phyloP scores from a whole-genome alignment of 257 asterid genomes.

The Fraxinus excelsior region DNA sequence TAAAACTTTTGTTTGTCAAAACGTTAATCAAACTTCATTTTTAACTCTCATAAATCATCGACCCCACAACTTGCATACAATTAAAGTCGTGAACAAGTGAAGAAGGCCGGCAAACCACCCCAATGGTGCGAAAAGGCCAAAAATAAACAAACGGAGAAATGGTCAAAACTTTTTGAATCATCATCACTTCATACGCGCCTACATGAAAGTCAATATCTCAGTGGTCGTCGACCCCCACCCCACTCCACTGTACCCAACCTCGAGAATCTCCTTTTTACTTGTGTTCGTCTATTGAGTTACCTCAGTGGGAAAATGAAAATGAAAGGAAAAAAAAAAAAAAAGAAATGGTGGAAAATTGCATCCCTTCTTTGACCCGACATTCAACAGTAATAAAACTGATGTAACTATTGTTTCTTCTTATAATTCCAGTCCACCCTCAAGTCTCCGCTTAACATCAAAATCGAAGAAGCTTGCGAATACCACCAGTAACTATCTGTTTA shows the following conservation, averaged over 20 bases:
- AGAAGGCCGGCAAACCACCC: neutral
- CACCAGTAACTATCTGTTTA: neutral
- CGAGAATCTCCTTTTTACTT: neutral
- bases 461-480: neutral
- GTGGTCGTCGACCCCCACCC: neutral
- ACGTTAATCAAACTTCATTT: no score
- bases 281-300: neutral
- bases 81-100: no score
- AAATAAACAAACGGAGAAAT: neutral
- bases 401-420: neutral
- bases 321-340: neutral
- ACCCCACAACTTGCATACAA: no score
- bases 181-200: neutral
- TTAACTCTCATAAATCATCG: no score
- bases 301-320: neutral
- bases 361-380: neutral
- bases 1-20: no score
- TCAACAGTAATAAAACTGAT: neutral
- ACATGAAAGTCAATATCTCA: neutral
- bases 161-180: neutral
- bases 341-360: neutral
- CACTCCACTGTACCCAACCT: neutral
- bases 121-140: neutral
- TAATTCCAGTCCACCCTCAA: neutral
- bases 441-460: neutral